Evolutionary conservation across 2,329 filamentous ascomycete species (phyloP).

Genomic region (Leptoxyphium fumago): DNA sequence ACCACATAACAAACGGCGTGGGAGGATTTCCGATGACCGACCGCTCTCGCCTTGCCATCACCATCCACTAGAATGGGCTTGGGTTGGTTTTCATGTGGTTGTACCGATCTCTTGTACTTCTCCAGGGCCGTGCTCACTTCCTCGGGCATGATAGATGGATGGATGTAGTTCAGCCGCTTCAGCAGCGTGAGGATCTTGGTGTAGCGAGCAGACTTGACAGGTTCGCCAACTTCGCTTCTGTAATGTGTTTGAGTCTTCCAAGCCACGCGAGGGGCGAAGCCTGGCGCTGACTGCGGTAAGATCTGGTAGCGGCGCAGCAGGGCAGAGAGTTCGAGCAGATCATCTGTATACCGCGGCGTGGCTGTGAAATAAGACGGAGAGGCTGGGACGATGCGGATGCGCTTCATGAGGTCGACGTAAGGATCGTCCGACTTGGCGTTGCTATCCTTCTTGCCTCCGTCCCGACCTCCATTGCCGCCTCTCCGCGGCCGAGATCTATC

Average conservation of each 20-base stretch:
- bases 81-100: constrained; percentile 50
- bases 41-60: constrained; percentile 62
- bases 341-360: constrained; percentile 72
- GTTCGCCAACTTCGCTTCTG: constrained; percentile 54
- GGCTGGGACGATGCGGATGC: constrained; percentile 58
- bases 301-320: constrained; percentile 57
- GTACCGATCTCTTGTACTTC: constrained; percentile 59
- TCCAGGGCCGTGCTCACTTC: constrained; percentile 52
- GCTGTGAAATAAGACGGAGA: constrained; percentile 94
- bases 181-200: constrained; percentile 60
- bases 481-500: constrained; percentile 1
- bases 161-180: constrained; percentile 70
- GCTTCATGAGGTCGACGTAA: constrained; percentile 14
- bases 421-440: constrained; percentile 3
- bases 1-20: constrained; percentile 76
- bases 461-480: neutral
- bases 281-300: constrained; percentile 52
- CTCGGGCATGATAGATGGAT: constrained; percentile 57
- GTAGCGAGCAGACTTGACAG: constrained; percentile 63
- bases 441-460: constrained; percentile 4
- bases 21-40: constrained; percentile 77
- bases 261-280: constrained; percentile 55
- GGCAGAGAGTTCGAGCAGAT: constrained; percentile 57
- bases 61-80: constrained; percentile 56
- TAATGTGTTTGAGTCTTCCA: constrained; percentile 74